Conservation (phyloP, 441 rosid species). For the Dalechampia spathulata region DNA sequence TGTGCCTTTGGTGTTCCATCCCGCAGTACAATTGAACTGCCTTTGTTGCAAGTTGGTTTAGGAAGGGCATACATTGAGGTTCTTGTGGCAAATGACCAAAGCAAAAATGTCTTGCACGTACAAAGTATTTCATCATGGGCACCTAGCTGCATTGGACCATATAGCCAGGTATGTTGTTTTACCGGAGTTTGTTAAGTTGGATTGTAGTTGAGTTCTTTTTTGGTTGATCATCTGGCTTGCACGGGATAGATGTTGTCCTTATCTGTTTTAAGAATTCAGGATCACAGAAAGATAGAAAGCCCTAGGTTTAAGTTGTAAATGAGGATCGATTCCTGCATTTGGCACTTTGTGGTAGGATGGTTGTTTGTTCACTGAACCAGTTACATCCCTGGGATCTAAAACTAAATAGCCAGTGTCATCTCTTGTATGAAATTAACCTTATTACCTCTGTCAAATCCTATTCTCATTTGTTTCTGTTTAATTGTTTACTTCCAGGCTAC, state of each 20-base stretch:
- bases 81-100: constrained; percentile 54
- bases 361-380: not conserved
- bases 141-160: constrained; percentile 99
- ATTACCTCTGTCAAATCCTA: not conserved
- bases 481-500: constrained; percentile 56
- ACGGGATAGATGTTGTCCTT: not conserved
- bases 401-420: not conserved
- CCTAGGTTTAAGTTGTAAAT: too few species aligned
- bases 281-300: constrained; percentile 3
- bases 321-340: too few species aligned
- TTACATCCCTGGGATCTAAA: not conserved
- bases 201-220: not conserved
- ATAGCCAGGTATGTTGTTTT: constrained; percentile 69
- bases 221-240: not conserved
- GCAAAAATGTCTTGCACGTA: constrained; percentile 91
- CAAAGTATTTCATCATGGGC: constrained; percentile 98
- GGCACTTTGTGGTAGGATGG: not conserved
- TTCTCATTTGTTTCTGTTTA: not conserved
- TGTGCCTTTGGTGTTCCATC: constrained; percentile 98
- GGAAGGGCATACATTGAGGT: constrained; percentile 83
- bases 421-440: not conserved
- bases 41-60: constrained; percentile 58
- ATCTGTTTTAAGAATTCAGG: constrained; percentile 1
- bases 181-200: not conserved
- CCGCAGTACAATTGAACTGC: constrained; percentile 93